Percentiles rank a stretch among this genome's conserved stretches.
Evolutionary conservation across 352 stramenopile genomes (phyloP).

Genomic region (Phytophthora rubi): DNA sequence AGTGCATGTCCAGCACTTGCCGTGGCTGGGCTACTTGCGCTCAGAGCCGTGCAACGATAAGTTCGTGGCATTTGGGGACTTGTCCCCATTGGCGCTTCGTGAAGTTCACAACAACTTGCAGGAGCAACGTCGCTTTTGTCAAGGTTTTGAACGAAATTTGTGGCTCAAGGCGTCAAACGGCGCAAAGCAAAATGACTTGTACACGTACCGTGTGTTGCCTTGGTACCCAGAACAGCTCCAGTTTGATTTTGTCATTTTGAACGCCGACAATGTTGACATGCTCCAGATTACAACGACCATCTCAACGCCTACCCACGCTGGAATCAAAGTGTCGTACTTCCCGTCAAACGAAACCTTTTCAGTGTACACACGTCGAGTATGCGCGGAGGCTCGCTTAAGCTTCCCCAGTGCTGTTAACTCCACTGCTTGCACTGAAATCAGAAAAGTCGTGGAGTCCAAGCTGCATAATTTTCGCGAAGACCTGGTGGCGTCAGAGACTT

Average conservation of each 20-base stretch:
- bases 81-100: slow-evolving; percentile 39
- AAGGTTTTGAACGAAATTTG: slow-evolving; percentile 34
- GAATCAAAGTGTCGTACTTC: slow-evolving; percentile 8
- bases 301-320: neutral
- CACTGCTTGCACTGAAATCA: neutral
- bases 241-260: neutral
- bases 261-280: neutral
- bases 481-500: neutral
- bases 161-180: slow-evolving; percentile 30
- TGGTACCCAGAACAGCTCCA: neutral
- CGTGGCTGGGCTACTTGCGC: slow-evolving; percentile 44
- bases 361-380: neutral
- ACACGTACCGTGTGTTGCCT: neutral
- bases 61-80: slow-evolving; percentile 50
- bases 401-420: neutral
- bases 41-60: slow-evolving; percentile 35
- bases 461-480: neutral
- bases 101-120: slow-evolving; percentile 49
- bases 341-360: neutral
- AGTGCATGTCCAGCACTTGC: slow-evolving; percentile 39
- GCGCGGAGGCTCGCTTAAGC: slow-evolving; percentile 1
- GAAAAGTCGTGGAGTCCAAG: neutral
- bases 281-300: slow-evolving; percentile 1
- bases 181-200: neutral
- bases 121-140: slow-evolving; percentile 28